Evolutionary conservation across 2,329 filamentous ascomycete species (phyloP), one percentile per base, ranked within the genome.

Genomic region (Rhexocercosporidium sp.): DNA sequence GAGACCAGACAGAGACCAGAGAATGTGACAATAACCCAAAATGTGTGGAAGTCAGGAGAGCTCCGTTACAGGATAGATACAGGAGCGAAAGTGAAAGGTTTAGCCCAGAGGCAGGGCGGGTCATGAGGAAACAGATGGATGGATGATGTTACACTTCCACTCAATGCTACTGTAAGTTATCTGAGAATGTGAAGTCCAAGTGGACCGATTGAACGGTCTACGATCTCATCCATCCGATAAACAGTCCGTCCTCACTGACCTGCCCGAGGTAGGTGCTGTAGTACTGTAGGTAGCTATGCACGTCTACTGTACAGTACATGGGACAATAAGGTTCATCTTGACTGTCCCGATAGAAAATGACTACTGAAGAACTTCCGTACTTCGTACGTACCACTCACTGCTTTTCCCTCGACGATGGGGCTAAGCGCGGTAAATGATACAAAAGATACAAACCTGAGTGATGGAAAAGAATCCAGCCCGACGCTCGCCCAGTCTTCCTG

Each of bases 181-280:
- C 22, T 29, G 12, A 29, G 25, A 51, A 51, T 25, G 22, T 18
- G 25, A 29, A 51, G 47, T 29, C 22, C 29, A 9, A 51, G 22
- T 29, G 47, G 47, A 51, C 47, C 9, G 47, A 51, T 51, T 29
- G 12, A 51, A 51, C 27, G 25, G 14, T 25, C 47, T 29, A 14
- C 47, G 47, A 51, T 51, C 22, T 51, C 47, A 51, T 51, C 29
- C 25, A 51, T 51, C 47, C 47, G 25, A 51, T 51, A 25, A 29
- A 8, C 29, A 9, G 29, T 31, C 29, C 9, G 9, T 31, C 9
- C 29, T 31, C 5, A 31, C 29, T 31, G 29, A 31, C 29, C 29
- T 31, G 29, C 47, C 47, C 11, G 14, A 29, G 47, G 22, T n/a
- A n/a, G n/a, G n/a, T n/a, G n/a, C n/a, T n/a, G n/a, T n/a, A n/a